These are phyloP conservation scores for Hyaloscypha bicolor DNA, from an alignment of 495 filamentous ascomycete genomes.

Conservation along the genomic window DNA sequence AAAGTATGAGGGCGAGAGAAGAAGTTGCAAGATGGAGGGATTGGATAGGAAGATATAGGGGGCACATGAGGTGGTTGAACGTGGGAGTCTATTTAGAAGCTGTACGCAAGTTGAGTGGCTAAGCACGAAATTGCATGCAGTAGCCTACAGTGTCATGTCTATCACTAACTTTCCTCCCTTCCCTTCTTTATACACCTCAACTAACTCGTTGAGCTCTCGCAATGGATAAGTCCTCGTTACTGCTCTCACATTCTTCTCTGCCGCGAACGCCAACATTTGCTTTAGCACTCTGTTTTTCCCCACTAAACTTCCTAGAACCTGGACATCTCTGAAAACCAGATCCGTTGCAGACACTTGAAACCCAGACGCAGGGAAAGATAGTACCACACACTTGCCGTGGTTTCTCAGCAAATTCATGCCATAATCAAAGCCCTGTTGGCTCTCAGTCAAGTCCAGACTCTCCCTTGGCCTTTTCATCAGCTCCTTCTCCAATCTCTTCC, in stretches of 20 bases:
- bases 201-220: conserved; percentile 41
- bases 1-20: too few species aligned
- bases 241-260: conserved; percentile 48
- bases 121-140: too few species aligned
- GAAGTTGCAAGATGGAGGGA: too few species aligned
- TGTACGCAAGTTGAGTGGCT: too few species aligned
- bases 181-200: conserved; percentile 60
- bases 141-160: conserved; percentile 56
- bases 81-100: too few species aligned
- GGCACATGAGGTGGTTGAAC: too few species aligned
- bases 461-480: conserved; percentile 22
- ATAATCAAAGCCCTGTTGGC: conserved; percentile 43
- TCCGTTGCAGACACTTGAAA: conserved; percentile 43
- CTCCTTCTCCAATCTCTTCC: conserved; percentile 7
- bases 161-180: conserved; percentile 80
- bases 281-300: conserved; percentile 46
- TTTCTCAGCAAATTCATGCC: conserved; percentile 41
- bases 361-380: conserved; percentile 45
- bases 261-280: conserved; percentile 51
- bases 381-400: conserved; percentile 42
- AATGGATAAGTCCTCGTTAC: conserved; percentile 39
- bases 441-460: conserved; percentile 47
- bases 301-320: conserved; percentile 46
- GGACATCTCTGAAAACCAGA: conserved; percentile 55
- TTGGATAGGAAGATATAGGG: too few species aligned